These are phyloP conservation scores for Phytopythium boreale DNA, from an alignment of 352 stramenopile genomes.

Conservation along the genomic window DNA sequence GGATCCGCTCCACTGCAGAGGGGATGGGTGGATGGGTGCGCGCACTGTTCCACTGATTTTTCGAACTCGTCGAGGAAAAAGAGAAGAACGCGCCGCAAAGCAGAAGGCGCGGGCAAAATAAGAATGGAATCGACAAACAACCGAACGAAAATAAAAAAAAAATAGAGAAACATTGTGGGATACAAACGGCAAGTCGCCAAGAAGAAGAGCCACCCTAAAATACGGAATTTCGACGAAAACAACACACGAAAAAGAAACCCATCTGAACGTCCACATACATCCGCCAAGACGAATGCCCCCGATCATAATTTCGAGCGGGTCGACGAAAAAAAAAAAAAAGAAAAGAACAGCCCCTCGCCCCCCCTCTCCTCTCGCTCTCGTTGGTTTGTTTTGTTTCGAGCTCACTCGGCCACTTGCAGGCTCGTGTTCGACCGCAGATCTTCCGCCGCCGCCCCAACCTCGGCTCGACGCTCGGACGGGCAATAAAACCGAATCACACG, in stretches of 20 bases:
- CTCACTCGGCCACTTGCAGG: conserved; percentile 2
- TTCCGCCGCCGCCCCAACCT: conserved; percentile 14
- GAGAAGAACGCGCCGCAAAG: conserved; percentile 4
- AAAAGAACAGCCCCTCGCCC: conserved; percentile 1
- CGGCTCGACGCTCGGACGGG: too few relatives aligned
- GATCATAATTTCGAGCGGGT: neutral
- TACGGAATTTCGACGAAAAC: neutral
- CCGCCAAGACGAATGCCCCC: conserved; percentile 16
- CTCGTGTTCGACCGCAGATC: conserved; percentile 21
- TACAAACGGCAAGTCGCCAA: too few relatives aligned
- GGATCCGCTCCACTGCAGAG: neutral
- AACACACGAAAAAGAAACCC: neutral
- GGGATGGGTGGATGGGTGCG: neutral
- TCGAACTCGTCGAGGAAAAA: conserved; percentile 16
- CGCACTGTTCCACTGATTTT: conserved; percentile 13
- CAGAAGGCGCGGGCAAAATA: too few relatives aligned
- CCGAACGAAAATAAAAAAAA: neutral
- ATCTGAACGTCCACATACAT: conserved; percentile 2
- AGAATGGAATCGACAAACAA: neutral
- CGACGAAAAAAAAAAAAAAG: conserved; percentile 23
- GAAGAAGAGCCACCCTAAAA: too few relatives aligned
- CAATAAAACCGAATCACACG: too few relatives aligned
- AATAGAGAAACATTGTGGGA: neutral
- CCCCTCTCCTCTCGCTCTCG: conserved; percentile 6
- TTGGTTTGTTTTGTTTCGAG: neutral